Conservation (phyloP, 1,284 basidiomycete genomes). For the Ceratobasidium sp. region DNA sequence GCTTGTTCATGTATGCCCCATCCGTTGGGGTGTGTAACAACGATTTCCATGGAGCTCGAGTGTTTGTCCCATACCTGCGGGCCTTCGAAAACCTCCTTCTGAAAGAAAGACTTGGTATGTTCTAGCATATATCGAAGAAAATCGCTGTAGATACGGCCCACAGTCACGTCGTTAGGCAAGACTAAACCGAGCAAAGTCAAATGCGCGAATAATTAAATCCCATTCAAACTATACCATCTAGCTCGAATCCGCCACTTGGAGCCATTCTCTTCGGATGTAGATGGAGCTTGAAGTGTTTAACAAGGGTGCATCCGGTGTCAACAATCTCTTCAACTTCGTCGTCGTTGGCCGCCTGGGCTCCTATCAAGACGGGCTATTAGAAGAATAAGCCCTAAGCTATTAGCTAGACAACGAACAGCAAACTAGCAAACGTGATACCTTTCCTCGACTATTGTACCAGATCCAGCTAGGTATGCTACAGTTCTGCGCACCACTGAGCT, state of each 20-base stretch:
- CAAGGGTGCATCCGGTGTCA: conserved; percentile 31
- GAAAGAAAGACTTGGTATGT: conserved; percentile 41
- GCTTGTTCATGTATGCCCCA: conserved; percentile 47
- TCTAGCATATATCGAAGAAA: conserved; percentile 45
- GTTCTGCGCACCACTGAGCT: conserved; percentile 31
- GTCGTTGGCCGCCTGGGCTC: conserved; percentile 43
- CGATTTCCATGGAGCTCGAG: conserved; percentile 14
- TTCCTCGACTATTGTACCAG: conserved; percentile 40
- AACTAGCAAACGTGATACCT: conserved; percentile 8
- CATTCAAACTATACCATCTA: neutral
- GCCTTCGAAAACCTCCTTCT: conserved; percentile 38
- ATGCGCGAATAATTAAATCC: too few relatives aligned
- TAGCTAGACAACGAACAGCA: too few relatives aligned
- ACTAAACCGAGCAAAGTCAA: too few relatives aligned
- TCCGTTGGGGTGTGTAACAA: conserved; percentile 48
- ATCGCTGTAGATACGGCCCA: conserved; percentile 46
- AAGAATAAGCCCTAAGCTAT: too few relatives aligned
- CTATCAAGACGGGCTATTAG: conserved; percentile 42
- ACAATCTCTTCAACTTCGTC: conserved; percentile 19
- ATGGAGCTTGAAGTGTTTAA: conserved; percentile 43
- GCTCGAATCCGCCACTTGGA: neutral
- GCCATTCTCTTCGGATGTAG: conserved; percentile 42
- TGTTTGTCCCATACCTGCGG: conserved; percentile 30
- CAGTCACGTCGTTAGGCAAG: conserved; percentile 23
- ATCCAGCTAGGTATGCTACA: conserved; percentile 44